Base-by-base conservation (phyloP, 2,329 filamentous ascomycete species). In the Periconia sp. region DNA sequence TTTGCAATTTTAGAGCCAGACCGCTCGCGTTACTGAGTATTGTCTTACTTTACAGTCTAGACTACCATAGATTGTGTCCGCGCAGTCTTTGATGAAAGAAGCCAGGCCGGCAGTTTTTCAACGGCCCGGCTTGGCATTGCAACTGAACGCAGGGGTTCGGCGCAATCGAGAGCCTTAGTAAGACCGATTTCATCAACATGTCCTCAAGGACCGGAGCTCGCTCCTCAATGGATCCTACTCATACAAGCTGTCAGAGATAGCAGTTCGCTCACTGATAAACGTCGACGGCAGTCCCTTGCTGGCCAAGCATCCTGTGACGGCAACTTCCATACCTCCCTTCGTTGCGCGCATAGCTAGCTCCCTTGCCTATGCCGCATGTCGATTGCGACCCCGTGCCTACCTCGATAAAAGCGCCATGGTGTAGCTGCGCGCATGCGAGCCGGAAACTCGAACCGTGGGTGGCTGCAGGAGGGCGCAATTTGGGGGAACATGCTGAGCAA, bases 401-500 rank as follows among this genome's bases (percentile, higher is more conserved):
- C 18, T 25, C 21, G 17, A 28, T 28, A 21, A 38, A n/a, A 51
- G 19, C 49, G 52, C 46, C 36, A 67, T 67, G 63, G 51, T 54
- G 31, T 55, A 54, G 22, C 47, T 36, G 40, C 49, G 41, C 57
- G 51, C 38, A 65, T 65, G 65, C 44, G 52, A 55, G 46, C 46
- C 30, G 42, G 47, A 39, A 40, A 52, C 28, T 55, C 47, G 47
- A 51, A 61, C 21, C 54, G 50, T 41, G 53, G 53, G 54, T 61
- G 58, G 59, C 31, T 66, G 47, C 55, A 57, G 44, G 54, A 61
- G 35, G 53, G 56, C 31, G 46, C 53, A 23, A 57, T 57, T 22
- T 39, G 59, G 28, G 50, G 54, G 44, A 63, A 41, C 54, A 68
- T 70, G 65, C 46, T 65, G 48, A 51, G 55, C 68, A 67, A 73